These are phyloP conservation scores for Lanmaoa rubissima DNA, from an alignment of 768 basidiomycete genomes.

Conservation along the genomic window DNA sequence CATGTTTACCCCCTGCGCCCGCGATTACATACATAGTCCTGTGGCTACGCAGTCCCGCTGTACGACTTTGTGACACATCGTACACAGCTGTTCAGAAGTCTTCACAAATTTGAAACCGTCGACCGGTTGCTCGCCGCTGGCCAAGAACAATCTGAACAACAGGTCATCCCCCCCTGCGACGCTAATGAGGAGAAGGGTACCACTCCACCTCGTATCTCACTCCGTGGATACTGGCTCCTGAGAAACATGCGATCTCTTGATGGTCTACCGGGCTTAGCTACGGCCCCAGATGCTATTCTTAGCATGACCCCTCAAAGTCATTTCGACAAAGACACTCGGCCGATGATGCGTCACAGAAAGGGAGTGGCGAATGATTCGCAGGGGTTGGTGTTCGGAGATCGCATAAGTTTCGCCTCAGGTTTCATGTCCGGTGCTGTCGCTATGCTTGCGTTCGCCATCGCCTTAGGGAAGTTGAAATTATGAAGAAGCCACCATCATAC, in stretches of 20 bases:
- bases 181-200: conserved; percentile 6
- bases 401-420: conserved; percentile 13
- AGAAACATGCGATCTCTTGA: conserved; percentile 53
- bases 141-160: not conserved
- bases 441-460: conserved; percentile 5
- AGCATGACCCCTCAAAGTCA: conserved; percentile 8
- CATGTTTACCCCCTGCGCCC: not conserved
- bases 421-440: conserved; percentile 17
- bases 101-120: conserved; percentile 39
- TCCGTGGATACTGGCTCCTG: conserved; percentile 52
- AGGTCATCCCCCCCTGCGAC: not conserved
- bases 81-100: conserved; percentile 44
- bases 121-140: conserved; percentile 32
- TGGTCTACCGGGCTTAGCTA: conserved; percentile 49
- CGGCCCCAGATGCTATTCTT: conserved; percentile 23
- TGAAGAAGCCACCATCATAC: not conserved
- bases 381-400: conserved; percentile 1
- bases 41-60: conserved; percentile 62
- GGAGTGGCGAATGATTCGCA: not conserved
- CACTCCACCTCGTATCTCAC: conserved; percentile 32
- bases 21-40: conserved; percentile 45
- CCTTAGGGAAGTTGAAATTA: conserved; percentile 6
- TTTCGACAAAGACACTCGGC: conserved; percentile 21
- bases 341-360: conserved; percentile 2
- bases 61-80: conserved; percentile 59